These are phyloP conservation scores for Rosa persica DNA, from an alignment of 306 rosid species.

Conservation along the genomic window DNA sequence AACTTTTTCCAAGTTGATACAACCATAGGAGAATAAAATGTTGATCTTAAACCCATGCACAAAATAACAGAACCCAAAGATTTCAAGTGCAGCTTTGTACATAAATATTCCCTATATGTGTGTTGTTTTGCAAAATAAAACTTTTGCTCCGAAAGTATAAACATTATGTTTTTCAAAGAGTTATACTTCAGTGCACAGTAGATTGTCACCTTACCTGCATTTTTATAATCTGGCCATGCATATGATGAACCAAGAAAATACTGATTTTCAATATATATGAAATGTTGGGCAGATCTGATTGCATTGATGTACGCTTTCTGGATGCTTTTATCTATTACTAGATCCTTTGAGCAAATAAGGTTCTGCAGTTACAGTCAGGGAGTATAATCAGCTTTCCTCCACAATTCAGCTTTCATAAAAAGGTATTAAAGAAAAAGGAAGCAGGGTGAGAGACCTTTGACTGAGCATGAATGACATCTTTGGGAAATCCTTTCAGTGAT, in stretches of 20 bases:
- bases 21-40: not conserved
- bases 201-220: conserved; percentile 65
- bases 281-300: conserved; percentile 94
- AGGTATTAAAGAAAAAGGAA: conserved; percentile 9
- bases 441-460: conserved; percentile 43
- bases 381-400: conserved; percentile 16
- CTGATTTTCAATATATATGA: conserved; percentile 91
- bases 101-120: not conserved
- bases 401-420: not conserved
- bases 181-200: conserved; percentile 12
- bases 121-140: not conserved
- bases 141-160: not conserved
- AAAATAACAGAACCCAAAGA: not conserved
- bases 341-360: conserved; percentile 69
- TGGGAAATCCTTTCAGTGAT: conserved; percentile 90
- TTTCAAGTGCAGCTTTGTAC: not conserved
- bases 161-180: not conserved
- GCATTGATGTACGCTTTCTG: conserved; percentile 91
- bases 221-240: conserved; percentile 79
- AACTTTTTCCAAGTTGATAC: not conserved
- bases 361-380: conserved; percentile 56
- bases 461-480: conserved; percentile 35
- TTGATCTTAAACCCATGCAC: not conserved
- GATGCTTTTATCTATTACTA: conserved; percentile 85
- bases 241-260: conserved; percentile 92